A percentile compares a stretch with the other conserved stretches of the same genome.
These are phyloP conservation scores for Podospora bellae-mahoneyi DNA, from an alignment of 495 filamentous ascomycete genomes.

Conservation along the genomic window DNA sequence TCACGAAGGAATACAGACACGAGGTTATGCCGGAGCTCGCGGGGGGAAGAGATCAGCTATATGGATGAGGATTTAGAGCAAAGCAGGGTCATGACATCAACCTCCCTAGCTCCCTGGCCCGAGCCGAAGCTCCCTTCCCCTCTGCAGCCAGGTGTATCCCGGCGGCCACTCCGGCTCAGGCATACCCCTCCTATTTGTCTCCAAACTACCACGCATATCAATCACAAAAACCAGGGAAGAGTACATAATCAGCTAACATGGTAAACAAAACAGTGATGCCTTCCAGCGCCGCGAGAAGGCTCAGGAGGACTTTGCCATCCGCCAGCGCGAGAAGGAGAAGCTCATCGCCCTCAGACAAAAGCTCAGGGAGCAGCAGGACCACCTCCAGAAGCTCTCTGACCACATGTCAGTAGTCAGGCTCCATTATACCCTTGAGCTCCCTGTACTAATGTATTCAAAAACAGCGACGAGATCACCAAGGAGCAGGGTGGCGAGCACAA, in stretches of 20 bases:
- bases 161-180: neutral
- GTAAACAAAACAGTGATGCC: slow-evolving; percentile 58
- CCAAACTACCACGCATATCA: neutral
- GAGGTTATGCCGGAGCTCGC: neutral
- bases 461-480: slow-evolving; percentile 65
- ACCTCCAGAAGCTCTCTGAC: slow-evolving; percentile 76
- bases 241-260: slow-evolving; percentile 1
- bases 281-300: slow-evolving; percentile 91
- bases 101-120: neutral
- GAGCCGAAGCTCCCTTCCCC: neutral
- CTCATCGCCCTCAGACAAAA: slow-evolving; percentile 69
- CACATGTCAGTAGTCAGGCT: slow-evolving; percentile 62
- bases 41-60: neutral
- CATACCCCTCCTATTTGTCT: neutral
- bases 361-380: slow-evolving; percentile 71
- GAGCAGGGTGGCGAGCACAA: slow-evolving; percentile 71
- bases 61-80: neutral
- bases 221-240: neutral
- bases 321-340: slow-evolving; percentile 82
- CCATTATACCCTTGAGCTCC: slow-evolving; percentile 9
- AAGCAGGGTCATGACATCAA: neutral
- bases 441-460: neutral
- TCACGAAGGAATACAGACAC: neutral
- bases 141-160: neutral
- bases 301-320: slow-evolving; percentile 77